Base-by-base conservation (phyloP, 257 asterid species). In the Plectranthus barbatus region DNA sequence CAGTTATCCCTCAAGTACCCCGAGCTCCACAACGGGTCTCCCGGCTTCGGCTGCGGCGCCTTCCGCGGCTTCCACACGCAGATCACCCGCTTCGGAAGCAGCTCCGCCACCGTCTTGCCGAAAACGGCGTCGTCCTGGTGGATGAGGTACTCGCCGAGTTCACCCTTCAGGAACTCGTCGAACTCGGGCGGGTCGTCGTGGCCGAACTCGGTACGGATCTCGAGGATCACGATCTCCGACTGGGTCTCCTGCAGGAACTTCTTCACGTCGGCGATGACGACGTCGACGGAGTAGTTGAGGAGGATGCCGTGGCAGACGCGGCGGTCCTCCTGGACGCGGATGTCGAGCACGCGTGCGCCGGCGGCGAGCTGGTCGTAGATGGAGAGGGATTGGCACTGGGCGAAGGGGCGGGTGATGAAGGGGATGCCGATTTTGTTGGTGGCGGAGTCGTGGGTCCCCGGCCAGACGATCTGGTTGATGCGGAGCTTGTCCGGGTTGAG, bases 371-470 rank as follows among this genome's bases (percentile, higher is more conserved):
- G 99, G 5, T 73, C 40, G 76, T 92, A 86, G 52, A 92, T 76
- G 17, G 96, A 89, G 45, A 85, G 77, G 12, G 91, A 73, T 62
- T 86, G 97, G 65, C 96, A 89, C 60, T 79, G 90, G 0, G 95
- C 97, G 23, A 86, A 86, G 0, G 95, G 97, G 2, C 99, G 84
- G n/a, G 88, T 67, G 21, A 92, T 70, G 41, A 70, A 21, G 0
- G 86, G 93, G 50, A 92, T 73, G 2, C 97, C 99, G 49, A 91
- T 88, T 70, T 83, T 53, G 78, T 93, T 72, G 4, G 96, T 93
- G 14, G 97, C 96, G 17, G 97, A 93, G 63, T 93, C 96, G 65
- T 93, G 96, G 0, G 97, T 93, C 0, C 97, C 99, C 8, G 97
- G 97, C 97, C 97, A 93, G 0, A 87, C 91, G 13, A 93, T 93